Base-by-base conservation (phyloP, 2,329 filamentous ascomycete genomes). In the Graphium sp. region DNA sequence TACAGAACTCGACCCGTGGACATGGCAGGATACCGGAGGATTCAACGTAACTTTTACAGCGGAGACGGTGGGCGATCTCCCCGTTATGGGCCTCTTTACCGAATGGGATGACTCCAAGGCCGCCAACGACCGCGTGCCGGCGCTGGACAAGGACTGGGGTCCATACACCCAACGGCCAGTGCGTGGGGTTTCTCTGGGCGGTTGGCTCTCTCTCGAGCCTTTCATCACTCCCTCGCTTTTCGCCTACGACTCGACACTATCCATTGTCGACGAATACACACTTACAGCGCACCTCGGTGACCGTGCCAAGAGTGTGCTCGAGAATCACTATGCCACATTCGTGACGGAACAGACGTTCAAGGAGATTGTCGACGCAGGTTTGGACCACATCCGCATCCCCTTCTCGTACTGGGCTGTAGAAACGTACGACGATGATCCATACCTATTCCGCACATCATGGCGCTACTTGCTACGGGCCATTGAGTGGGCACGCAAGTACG, bases 191-290 rank as follows among this genome's bases (percentile, higher is more conserved):
- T 95, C 93, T 42, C 48, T 95, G 2, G 89, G 89, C 28, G 89
- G 89, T 9, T 98, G 89, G 89, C 66, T 98, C 2, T 80, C 78
- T 3, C 56, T 98, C 9, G 89, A 98, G 44, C 89, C 89, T 0
- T 94, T 92, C 48, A 95, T 98, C 46, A 87, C 82, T 4, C 89
- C 89, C 0, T 94, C 85, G 1, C 64, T 93, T 16, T 98, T 98
- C 54, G 55, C 71, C 35, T 66, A 65, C 35, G 82, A 77, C 45
- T 56, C 60, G 5, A 46, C 49, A 11, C 39, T 74, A 57, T 57
- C 70, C 5, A 69, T 95, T 23, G 64, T 95, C 12, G 89, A 98
- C 44, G 89, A 98, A 49, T 95, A 70, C 52, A 92, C 80, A 0
- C 60, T 95, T 15, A 72, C 70, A 34, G 51, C 60, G 24, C 65